phyloP scores from a whole-genome alignment of 176 grass and related monocot genomes.

The Poa pratensis region DNA sequence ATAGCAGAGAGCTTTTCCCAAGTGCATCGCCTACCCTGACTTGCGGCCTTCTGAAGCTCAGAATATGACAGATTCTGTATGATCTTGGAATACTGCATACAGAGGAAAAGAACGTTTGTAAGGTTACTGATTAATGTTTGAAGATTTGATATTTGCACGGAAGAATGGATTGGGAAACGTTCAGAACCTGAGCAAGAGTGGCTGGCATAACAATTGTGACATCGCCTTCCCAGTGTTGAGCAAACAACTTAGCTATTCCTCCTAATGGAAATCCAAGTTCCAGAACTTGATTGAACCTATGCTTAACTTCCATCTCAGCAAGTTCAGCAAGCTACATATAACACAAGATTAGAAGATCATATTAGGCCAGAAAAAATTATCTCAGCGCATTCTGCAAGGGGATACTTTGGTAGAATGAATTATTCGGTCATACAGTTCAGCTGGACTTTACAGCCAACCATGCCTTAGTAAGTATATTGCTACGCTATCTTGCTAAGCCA shows the following conservation, averaged over 20 bases:
- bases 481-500: too few relatives aligned
- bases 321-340: conserved; percentile 72
- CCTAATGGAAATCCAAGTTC: conserved; percentile 90
- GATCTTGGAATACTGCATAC: conserved; percentile 85
- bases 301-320: conserved; percentile 94
- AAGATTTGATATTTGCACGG: conserved; percentile 21
- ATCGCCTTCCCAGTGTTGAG: conserved; percentile 97
- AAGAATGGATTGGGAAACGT: neutral
- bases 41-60: conserved; percentile 86
- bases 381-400: conserved; percentile 21
- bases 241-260: conserved; percentile 84
- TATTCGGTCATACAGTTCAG: neutral
- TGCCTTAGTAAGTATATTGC: neutral
- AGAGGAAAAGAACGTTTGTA: conserved; percentile 35
- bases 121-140: neutral
- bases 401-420: conserved; percentile 18
- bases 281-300: conserved; percentile 90
- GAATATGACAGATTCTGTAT: conserved; percentile 85
- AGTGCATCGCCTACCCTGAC: conserved; percentile 83
- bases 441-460: conserved; percentile 4
- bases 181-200: conserved; percentile 75
- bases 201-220: conserved; percentile 95
- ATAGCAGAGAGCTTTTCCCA: conserved; percentile 96
- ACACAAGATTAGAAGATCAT: conserved; percentile 8
- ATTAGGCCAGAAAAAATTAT: conserved; percentile 3